Evolutionary conservation across 768 basidiomycete genomes (phyloP).

Genomic region (Cystofilobasidium macerans): DNA sequence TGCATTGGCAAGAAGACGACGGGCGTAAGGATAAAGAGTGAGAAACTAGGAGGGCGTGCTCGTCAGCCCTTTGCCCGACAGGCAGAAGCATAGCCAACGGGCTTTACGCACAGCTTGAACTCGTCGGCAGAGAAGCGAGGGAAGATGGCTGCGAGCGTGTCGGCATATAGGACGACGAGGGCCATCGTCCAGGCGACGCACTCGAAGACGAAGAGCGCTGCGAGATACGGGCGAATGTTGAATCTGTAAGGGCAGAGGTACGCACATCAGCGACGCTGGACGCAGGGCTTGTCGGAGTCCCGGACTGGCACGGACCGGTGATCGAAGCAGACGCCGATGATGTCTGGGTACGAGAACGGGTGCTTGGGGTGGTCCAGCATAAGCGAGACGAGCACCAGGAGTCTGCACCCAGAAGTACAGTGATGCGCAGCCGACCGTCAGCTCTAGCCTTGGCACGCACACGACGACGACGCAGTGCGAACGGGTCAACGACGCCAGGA

Average conservation of each 20-base stretch:
- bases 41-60: too few species aligned
- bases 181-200: slow-evolving; percentile 49
- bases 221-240: slow-evolving; percentile 38
- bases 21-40: slow-evolving; percentile 40
- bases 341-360: slow-evolving; percentile 69
- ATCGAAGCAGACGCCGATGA: slow-evolving; percentile 76
- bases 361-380: slow-evolving; percentile 59
- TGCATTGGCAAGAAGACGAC: slow-evolving; percentile 76
- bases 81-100: too few species aligned
- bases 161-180: slow-evolving; percentile 51
- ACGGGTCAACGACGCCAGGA: not conserved
- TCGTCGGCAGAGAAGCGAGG: slow-evolving; percentile 45
- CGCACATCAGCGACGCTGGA: not conserved
- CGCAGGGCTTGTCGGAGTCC: not conserved
- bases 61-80: too few species aligned
- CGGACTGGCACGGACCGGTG: slow-evolving; percentile 33
- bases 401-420: slow-evolving; percentile 43
- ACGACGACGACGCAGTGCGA: too few species aligned
- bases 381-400: slow-evolving; percentile 69
- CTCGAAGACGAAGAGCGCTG: slow-evolving; percentile 66
- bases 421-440: not conserved
- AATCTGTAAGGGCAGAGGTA: slow-evolving; percentile 36
- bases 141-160: slow-evolving; percentile 63
- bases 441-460: too few species aligned
- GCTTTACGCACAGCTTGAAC: too few species aligned